Evolutionary conservation across 129 eudicot species (phyloP), one percentile per base, ranked within the genome.

Genomic region (Centella asiatica): DNA sequence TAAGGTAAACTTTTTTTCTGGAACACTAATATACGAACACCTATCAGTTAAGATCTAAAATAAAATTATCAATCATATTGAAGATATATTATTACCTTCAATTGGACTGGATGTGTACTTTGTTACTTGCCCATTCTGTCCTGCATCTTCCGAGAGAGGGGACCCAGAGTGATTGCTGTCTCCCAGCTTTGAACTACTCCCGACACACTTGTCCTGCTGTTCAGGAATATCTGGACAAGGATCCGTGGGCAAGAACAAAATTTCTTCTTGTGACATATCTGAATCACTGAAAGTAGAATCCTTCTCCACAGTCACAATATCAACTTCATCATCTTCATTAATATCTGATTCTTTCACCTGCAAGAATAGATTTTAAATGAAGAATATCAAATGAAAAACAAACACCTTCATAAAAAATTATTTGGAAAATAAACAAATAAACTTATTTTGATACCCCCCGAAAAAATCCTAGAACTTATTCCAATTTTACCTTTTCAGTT

Each of bases 231-330:
- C 96, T 29, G 99, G 96, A 69, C 71, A 65, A 2, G 95, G 96
- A 61, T 84, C 84, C 13, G 90, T 83, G 33, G 95, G 95, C 85
- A 92, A 74, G 77, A 84, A 92, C 71, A 84, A 73, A 37, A 92
- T 75, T 68, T 92, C 99, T 34, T 80, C 96, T 57, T 83, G 79
- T 20, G 97, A 85, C 76, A 83, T 62, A 74, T 92, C 99, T 44
- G 95, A 87, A 83, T 92, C 99, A 52, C 99, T 92, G 62, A 84
- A 84, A 69, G 88, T 57, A 13, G 88, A 80, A 68, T 84, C 96
- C 71, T 73, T 76, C 58, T 87, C 99, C 62, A 80, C 80, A 2
- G 83, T 72, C 33, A 75, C 15, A 57, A 92, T 85, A 72, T 92
- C 99, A 24, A 92, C 79, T 52, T 92, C 99, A 26, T 84, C 99